Base-by-base conservation (phyloP, 345 rosid genomes). In the Dipteronia dyeriana region DNA sequence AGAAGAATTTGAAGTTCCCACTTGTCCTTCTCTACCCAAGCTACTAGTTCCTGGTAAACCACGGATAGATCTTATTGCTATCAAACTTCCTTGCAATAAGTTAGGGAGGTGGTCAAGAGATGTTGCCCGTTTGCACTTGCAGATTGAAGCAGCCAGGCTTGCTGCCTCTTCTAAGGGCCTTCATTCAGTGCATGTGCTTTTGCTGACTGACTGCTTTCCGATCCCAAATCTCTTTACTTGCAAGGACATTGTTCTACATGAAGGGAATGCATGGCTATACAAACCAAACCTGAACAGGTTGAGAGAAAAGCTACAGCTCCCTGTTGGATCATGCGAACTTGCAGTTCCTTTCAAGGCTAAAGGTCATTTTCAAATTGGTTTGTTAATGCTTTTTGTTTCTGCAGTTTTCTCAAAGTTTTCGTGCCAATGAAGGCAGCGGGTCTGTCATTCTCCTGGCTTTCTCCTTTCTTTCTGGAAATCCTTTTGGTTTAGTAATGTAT, bases 311-410 rank as follows among this genome's bases (percentile, higher is more conserved):
- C 38, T 85, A 65, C 88, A 76, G 49, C 97, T 94, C 47, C 98
- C 97, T 11, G 84, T 87, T 13, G 98, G 98, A 47, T 94, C 98
- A 9, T 94, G 98, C 78, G 98, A 89, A 80, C 97, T 92, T 31
- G 82, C 97, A 10, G 97, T 88, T 78, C 97, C 98, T 80, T 91
- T 91, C 45, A 84, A 86, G 75, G 92, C 94, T 68, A 91, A 91
- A 89, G 97, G 98, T 92, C 25, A 72, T 87, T 72, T 75, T 76
- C 69, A 56, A 80, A 67, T 68, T 73, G 66, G 71, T 45, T 53
- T 68, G 59, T 39, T 66, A 43, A 29, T 38, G 63, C 69, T 53
- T 2, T 22, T 66, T 74, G 19, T 66, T 76, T 3, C 64, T 77
- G 53, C 31, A 26, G 29, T 20, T 22, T 70, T 17, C 45, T 43